Evolutionary conservation across 1,284 basidiomycete genomes (phyloP), one percentile per base, ranked within the genome.

Genomic region (Tilletia caries): DNA sequence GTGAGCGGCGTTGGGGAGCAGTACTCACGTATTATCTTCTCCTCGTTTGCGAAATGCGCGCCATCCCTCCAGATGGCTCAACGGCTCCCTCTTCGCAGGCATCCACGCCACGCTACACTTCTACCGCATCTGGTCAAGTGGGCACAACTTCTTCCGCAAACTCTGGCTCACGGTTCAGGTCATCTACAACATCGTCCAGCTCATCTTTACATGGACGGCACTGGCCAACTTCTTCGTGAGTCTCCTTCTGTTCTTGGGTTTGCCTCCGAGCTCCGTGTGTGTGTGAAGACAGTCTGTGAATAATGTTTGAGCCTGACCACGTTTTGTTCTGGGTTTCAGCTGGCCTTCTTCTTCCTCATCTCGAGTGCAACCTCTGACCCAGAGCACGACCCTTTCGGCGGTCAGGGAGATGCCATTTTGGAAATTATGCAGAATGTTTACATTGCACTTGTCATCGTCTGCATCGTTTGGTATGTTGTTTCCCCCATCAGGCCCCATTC

Each of bases 51-150:
- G 37, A n/a, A n/a, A n/a, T n/a, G n/a, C n/a, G n/a, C n/a, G n/a
- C n/a, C n/a, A n/a, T n/a, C 37, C 37, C 37, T 41, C 37, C 25
- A 54, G 52, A 75, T 95, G 92, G 93, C 84, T 95, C 72, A 95
- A 95, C 79, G 93, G 92, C 58, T 92, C 91, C 8, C 85, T 92
- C 15, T 92, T 92, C 78, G 92, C 93, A 25, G 91, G 91, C 1
- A 88, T 93, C 67, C 92, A 95, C 79, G 91, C 92, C 1, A 91
- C 92, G 1, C 86, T 91, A 20, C 91, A 91, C 84, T 92, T 90
- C 86, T 92, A 87, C 85, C 88, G 89, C 68, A 91, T 95, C 74
- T 93, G 92, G 91, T 89, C 91, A 0, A 92, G 91, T n/a, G 93
- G 93, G 1, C 93, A 95, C 82, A 88, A 88, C 77, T 89, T 92